Evolutionary conservation across 2,329 filamentous ascomycete genomes (phyloP).

Genomic region (Myriangium duriaei): DNA sequence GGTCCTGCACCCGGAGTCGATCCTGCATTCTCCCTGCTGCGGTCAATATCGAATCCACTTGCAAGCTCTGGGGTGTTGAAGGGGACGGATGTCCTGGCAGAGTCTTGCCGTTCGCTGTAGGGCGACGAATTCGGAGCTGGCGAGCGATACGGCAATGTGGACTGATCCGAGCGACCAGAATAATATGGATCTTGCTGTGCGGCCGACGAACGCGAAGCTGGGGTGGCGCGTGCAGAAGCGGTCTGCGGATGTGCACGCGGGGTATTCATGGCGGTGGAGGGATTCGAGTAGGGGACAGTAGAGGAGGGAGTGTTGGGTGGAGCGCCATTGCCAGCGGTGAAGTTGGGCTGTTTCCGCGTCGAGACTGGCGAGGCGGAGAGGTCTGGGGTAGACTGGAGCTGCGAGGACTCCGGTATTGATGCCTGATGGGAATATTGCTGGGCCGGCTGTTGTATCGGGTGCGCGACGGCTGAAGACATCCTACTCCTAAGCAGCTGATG

Average conservation of each 20-base stretch:
- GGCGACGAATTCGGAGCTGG: constrained; percentile 16
- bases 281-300: constrained; percentile 21
- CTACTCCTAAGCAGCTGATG: constrained; percentile 10
- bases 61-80: constrained; percentile 28
- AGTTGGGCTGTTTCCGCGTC: constrained; percentile 25
- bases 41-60: constrained; percentile 32
- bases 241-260: constrained; percentile 33
- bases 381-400: constrained; percentile 14
- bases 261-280: constrained; percentile 28
- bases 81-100: constrained; percentile 11
- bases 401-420: constrained; percentile 7
- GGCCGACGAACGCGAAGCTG: constrained; percentile 49
- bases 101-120: constrained; percentile 16
- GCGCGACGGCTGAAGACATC: constrained; percentile 24
- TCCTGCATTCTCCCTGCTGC: constrained; percentile 18
- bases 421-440: constrained; percentile 17
- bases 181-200: constrained; percentile 65
- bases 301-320: constrained; percentile 28
- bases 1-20: constrained; percentile 14
- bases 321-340: constrained; percentile 28
- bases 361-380: constrained; percentile 23
- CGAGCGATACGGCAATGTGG: constrained; percentile 16
- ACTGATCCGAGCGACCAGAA: constrained; percentile 14
- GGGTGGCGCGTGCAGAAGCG: constrained; percentile 21
- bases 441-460: constrained; percentile 16